These are phyloP conservation scores for Trichosanthes truncata DNA, from an alignment of 306 rosid genomes.

Conservation along the genomic window DNA sequence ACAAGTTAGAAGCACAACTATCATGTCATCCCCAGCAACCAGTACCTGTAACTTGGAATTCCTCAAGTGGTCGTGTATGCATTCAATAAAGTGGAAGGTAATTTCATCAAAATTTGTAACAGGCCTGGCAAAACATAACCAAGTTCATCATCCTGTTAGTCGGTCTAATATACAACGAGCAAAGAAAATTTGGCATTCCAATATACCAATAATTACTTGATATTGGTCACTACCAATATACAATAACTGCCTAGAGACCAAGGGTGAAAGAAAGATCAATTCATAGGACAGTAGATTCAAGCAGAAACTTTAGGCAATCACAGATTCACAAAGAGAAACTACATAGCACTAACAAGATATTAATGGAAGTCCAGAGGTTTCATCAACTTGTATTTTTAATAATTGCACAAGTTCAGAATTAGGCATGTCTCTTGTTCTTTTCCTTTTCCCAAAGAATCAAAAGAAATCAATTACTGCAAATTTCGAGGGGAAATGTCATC, in stretches of 20 bases:
- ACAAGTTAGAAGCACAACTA: background rate
- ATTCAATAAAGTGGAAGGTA: constrained; percentile 79
- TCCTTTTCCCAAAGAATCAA: background rate
- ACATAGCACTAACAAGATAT: background rate
- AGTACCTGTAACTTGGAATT: constrained; percentile 48
- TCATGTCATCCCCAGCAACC: background rate
- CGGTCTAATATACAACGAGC: background rate
- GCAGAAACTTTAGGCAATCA: background rate
- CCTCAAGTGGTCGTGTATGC: constrained; percentile 66
- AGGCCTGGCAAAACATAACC: constrained; percentile 46
- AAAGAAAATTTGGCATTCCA: background rate
- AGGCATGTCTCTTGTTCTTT: background rate
- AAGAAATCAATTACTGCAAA: background rate
- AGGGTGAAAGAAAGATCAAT: background rate
- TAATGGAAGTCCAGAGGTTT: background rate
- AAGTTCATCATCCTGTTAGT: constrained; percentile 2
- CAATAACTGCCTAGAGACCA: background rate
- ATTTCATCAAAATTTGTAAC: constrained; percentile 73
- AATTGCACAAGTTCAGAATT: background rate
- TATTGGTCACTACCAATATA: background rate
- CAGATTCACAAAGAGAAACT: background rate
- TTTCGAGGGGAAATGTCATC: background rate
- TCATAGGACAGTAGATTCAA: background rate
- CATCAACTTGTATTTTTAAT: background rate
- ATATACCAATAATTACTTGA: background rate